These are phyloP conservation scores for Calonectria hawksworthii DNA, from an alignment of 2,329 filamentous ascomycete genomes.

Conservation along the genomic window DNA sequence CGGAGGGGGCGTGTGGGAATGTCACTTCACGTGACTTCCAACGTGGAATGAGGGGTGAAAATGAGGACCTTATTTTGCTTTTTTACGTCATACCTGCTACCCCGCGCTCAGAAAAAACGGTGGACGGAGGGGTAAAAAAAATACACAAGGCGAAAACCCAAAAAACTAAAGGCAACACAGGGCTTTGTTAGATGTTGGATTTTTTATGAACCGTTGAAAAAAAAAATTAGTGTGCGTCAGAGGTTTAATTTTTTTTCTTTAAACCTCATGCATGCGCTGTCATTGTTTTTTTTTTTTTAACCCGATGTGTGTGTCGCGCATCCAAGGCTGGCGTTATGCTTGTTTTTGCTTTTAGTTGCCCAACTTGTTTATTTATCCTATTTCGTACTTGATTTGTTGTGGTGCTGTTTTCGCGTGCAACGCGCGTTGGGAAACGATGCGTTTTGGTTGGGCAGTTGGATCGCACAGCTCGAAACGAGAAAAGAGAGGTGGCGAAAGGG, in stretches of 20 bases:
- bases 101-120: slow-evolving; percentile 11
- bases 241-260: background rate
- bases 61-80: slow-evolving; percentile 10
- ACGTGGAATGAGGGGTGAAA: background rate
- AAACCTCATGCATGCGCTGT: background rate
- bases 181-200: background rate
- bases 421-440: slow-evolving; percentile 18
- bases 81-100: slow-evolving; percentile 41
- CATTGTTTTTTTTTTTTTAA: background rate
- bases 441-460: slow-evolving; percentile 20
- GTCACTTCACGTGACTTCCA: slow-evolving; percentile 28
- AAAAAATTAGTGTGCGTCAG: background rate
- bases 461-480: background rate
- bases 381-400: background rate
- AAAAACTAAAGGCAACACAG: background rate
- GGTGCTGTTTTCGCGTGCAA: slow-evolving; percentile 15
- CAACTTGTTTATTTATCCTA: slow-evolving; percentile 17
- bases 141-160: background rate
- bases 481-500: background rate
- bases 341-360: slow-evolving; percentile 9
- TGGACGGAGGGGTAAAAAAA: slow-evolving; percentile 29
- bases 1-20: background rate
- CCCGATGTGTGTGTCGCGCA: background rate
- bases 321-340: background rate
- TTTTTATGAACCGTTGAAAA: background rate